Conservation (phyloP, 2,329 filamentous ascomycete genomes). For the Botryotinia globosa region DNA sequence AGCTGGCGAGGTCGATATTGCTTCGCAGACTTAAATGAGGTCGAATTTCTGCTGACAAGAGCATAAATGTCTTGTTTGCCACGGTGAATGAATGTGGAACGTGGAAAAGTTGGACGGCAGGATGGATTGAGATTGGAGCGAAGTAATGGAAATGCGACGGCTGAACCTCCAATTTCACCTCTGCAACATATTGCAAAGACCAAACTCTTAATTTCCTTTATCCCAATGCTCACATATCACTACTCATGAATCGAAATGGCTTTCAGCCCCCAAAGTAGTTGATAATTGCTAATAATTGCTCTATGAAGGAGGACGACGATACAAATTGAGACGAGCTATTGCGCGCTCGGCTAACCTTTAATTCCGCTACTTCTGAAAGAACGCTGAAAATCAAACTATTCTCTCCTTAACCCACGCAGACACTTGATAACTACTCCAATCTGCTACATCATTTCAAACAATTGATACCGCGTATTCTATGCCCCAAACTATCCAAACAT, state of each 20-base stretch:
- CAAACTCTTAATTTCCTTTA: slow-evolving; percentile 15
- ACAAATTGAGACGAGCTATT: slow-evolving; percentile 24
- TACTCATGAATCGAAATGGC: slow-evolving; percentile 28
- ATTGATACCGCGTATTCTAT: slow-evolving; percentile 1
- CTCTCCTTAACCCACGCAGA: slow-evolving; percentile 19
- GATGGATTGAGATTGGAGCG: slow-evolving; percentile 15
- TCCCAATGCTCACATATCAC: slow-evolving; percentile 32
- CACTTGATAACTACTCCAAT: slow-evolving; percentile 17
- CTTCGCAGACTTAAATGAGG: slow-evolving; percentile 4
- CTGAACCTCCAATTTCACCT: slow-evolving; percentile 28
- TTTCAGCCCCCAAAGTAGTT: slow-evolving; percentile 29
- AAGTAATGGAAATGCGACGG: slow-evolving; percentile 14
- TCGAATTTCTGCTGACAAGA: slow-evolving; percentile 21
- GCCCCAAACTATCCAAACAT: background rate
- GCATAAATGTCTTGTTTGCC: slow-evolving; percentile 30
- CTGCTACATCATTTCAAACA: background rate
- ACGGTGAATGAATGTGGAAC: slow-evolving; percentile 26
- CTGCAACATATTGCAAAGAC: slow-evolving; percentile 27
- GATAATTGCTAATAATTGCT: slow-evolving; percentile 34
- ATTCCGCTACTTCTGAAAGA: slow-evolving; percentile 28
- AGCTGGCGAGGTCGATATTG: slow-evolving; percentile 15
- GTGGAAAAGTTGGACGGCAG: slow-evolving; percentile 20
- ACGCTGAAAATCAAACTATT: slow-evolving; percentile 18
- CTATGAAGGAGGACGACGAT: slow-evolving; percentile 32
- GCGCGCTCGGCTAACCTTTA: slow-evolving; percentile 21